Evolutionary conservation across 805 yeast species (phyloP).

Genomic region (Lachancea quebecensis): DNA sequence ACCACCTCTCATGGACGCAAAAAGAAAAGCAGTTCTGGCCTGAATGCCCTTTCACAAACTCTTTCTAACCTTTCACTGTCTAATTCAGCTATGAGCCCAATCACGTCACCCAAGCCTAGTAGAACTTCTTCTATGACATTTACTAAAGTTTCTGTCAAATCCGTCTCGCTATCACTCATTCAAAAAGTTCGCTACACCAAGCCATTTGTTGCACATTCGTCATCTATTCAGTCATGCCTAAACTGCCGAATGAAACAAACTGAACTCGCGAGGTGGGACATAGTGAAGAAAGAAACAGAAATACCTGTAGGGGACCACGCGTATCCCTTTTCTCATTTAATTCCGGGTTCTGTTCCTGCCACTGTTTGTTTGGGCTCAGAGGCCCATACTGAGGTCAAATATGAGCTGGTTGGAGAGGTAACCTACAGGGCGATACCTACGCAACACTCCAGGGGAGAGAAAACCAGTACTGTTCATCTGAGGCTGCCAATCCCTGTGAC

Average conservation of each 20-base stretch:
- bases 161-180: slow-evolving; percentile 59
- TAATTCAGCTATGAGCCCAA: slow-evolving; percentile 12
- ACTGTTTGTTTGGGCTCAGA: slow-evolving; percentile 53
- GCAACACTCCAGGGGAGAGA: slow-evolving; percentile 14
- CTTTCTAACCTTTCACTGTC: slow-evolving; percentile 20
- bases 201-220: slow-evolving; percentile 57
- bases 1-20: slow-evolving; percentile 12
- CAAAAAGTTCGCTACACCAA: slow-evolving; percentile 62
- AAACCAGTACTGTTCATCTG: slow-evolving; percentile 36
- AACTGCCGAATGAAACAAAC: slow-evolving; percentile 50
- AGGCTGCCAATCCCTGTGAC: slow-evolving; percentile 63
- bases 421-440: slow-evolving; percentile 34
- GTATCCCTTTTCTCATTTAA: slow-evolving; percentile 83
- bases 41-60: slow-evolving; percentile 15
- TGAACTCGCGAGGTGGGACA: slow-evolving; percentile 83
- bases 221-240: slow-evolving; percentile 44
- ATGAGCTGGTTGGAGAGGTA: slow-evolving; percentile 64
- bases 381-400: slow-evolving; percentile 49
- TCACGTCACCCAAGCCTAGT: slow-evolving; percentile 12
- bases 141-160: slow-evolving; percentile 38
- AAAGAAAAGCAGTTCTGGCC: slow-evolving; percentile 13
- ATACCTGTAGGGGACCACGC: slow-evolving; percentile 68
- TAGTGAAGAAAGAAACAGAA: slow-evolving; percentile 51
- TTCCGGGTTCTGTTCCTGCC: slow-evolving; percentile 87
- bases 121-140: slow-evolving; percentile 2